Evolutionary conservation across 768 basidiomycete genomes (phyloP), one percentile per base, ranked within the genome.

Genomic region (Cystofilobasidium capitatum): DNA sequence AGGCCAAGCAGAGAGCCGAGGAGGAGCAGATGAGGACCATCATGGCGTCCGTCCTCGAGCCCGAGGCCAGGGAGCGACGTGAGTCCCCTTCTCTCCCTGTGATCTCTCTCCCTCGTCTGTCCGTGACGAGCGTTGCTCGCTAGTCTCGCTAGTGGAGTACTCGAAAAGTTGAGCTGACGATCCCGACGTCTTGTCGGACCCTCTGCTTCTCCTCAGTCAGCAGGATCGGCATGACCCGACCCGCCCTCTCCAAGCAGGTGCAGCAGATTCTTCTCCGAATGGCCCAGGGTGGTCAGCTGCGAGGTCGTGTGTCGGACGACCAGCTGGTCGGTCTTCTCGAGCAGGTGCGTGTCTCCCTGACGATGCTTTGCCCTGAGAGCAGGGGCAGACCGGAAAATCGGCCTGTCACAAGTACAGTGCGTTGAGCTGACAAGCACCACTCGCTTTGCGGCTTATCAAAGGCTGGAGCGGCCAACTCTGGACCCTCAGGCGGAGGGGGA

Each of bases 301-400:
- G 86, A 51, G 86, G 86, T 1, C 80, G 85, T 35, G 86, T 94
- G 45, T 83, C 81, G 35, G 91, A 96, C 74, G 79, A 81, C 57
- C 89, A 91, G 75, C 81, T 96, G 63, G 89, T 96, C 71, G 86
- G 85, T 58, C 79, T 94, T 40, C 81, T 94, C 67, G 88, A 93
- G 71, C 89, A 94, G 83, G 91, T 87, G 10, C 22, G 45, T 62
- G 4, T 45, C n/a, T n/a, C n/a, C n/a, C n/a, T n/a, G n/a, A 14
- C 22, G n/a, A n/a, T 20, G 22, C 22, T 62, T 44, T 13, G 2
- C 26, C 26, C 51, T 26, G 29, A 62, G 62, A 47, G 62, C 4
- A 40, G 24, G 20, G n/a, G n/a, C n/a, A n/a, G n/a, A n/a, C n/a
- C n/a, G n/a, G n/a, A n/a, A n/a, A n/a, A n/a, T 17, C 5, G 14